Percentiles rank a stretch among this genome's conserved stretches.
Conservation (phyloP, 164 flowering plant species). For the Annona cherimola region DNA sequence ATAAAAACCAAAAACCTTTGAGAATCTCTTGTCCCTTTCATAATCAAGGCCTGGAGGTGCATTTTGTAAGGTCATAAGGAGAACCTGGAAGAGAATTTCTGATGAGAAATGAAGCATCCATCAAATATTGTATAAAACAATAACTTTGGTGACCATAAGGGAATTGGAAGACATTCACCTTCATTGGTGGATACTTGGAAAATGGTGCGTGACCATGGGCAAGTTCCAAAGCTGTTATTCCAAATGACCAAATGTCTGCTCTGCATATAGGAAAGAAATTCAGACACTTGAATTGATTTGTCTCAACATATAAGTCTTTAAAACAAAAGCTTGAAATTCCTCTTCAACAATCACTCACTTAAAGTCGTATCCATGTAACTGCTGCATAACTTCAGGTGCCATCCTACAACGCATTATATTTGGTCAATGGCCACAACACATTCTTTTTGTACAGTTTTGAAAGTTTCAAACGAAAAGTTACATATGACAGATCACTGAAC, state of each 20-base stretch:
- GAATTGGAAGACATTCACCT: conserved; percentile 36
- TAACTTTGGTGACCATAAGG: too few relatives aligned
- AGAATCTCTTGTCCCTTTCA: conserved; percentile 85
- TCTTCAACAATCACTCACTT: conserved; percentile 51
- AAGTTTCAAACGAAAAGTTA: conserved; percentile 3
- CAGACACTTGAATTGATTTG: neutral
- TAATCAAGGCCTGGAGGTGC: conserved; percentile 99
- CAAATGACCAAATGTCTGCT: conserved; percentile 99
- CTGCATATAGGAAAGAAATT: conserved; percentile 35
- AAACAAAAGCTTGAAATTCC: neutral
- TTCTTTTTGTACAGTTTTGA: neutral
- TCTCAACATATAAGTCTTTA: neutral
- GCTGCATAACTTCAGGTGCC: conserved; percentile 99
- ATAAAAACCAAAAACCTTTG: conserved; percentile 61
- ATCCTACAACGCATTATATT: conserved; percentile 48
- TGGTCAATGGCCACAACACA: conserved; percentile 3
- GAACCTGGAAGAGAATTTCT: conserved; percentile 59
- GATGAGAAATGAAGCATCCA: neutral
- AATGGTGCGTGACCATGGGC: conserved; percentile 99
- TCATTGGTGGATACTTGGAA: conserved; percentile 99
- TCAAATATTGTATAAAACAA: neutral
- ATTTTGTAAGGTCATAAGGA: conserved; percentile 96
- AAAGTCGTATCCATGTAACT: conserved; percentile 90
- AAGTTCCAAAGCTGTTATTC: conserved; percentile 97
- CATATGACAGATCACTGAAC: neutral